Evolutionary conservation across 2,329 filamentous ascomycete species (phyloP), one percentile per base, ranked within the genome.

Genomic region (Pseudogymnoascus sp.): DNA sequence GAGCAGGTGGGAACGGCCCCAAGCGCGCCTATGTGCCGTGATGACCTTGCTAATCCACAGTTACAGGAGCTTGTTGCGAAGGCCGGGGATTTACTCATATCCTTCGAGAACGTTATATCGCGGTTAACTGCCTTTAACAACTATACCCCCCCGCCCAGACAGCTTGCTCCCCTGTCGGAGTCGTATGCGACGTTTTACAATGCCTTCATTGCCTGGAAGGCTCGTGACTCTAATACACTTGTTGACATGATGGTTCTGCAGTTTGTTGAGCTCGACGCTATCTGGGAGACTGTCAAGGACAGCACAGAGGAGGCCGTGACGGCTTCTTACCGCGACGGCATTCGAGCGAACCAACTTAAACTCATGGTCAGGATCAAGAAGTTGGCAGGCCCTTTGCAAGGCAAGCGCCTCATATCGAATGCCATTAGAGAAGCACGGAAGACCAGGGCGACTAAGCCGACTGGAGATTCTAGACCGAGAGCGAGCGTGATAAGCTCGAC

Each of bases 191-290:
- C 86, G 0, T 94, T 91, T 68, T 84, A 88, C 68, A 88, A 89
- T 61, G 89, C 89, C 1, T 92, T 94, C 70, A 89, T 90, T 64
- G 86, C 89, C 3, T 94, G 90, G 90, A 91, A 92, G 74, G 87
- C 90, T 1, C 83, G 89, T 61, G 90, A 93, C 71, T 90, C 89
- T 0, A 86, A 86, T 61, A 86, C 89, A 0, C 78, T 94, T 4
- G 85, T 93, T 61, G 88, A 92, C 69, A 87, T 91, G 62, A 92
- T 94, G 90, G 81, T 93, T n/a, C 82, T 90, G 69, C 89, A 91
- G 66, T 92, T 93, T 73, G 89, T 92, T 16, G 90, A 92, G 71
- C 81, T 94, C 2, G 90, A 94, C 70, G 87, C 87, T 37, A 93
- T 93, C 58, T 89, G 89, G 80, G 88, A 92, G 71, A 90, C 88